A percentile compares a stretch with the other conserved stretches of the same genome.
Evolutionary conservation across 2,329 filamentous ascomycete genomes (phyloP).

Genomic region (Neonectria hederae): DNA sequence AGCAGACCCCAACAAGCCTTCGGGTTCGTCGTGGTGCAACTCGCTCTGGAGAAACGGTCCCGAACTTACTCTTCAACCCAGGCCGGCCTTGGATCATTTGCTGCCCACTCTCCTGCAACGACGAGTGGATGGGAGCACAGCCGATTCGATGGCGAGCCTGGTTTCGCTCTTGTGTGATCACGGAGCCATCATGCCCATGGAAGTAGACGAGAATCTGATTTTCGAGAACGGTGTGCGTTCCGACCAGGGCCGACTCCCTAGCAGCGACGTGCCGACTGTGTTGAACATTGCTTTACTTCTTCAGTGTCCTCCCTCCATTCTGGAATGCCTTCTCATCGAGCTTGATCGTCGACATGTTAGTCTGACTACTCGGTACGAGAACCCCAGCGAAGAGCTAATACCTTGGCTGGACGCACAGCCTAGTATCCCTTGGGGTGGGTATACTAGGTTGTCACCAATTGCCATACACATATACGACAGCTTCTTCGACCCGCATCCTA

Average conservation of each 20-base stretch:
- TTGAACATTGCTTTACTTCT: slow-evolving; percentile 13
- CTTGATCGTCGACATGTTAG: not conserved
- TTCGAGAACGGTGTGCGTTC: too few species aligned
- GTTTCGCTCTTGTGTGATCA: not conserved
- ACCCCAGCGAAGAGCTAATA: not conserved
- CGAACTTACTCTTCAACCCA: not conserved
- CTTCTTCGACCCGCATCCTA: not conserved
- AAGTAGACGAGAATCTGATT: not conserved
- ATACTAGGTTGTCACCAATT: not conserved
- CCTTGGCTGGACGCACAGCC: not conserved
- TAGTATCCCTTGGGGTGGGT: too few species aligned
- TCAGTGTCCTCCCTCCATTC: slow-evolving; percentile 10
- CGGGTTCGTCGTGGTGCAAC: not conserved
- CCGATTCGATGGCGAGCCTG: not conserved
- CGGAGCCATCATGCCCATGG: not conserved
- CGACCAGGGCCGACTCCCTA: too few species aligned
- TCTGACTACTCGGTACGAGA: not conserved
- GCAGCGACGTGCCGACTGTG: not conserved
- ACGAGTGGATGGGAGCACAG: not conserved
- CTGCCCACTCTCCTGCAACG: not conserved
- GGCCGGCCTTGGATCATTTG: not conserved
- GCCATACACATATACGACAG: not conserved
- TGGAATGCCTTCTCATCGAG: slow-evolving; percentile 17
- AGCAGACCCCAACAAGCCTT: not conserved
- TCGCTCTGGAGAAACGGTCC: too few species aligned